phyloP scores from a whole-genome alignment of 306 rosid species.

The Vachellia collinsii region DNA sequence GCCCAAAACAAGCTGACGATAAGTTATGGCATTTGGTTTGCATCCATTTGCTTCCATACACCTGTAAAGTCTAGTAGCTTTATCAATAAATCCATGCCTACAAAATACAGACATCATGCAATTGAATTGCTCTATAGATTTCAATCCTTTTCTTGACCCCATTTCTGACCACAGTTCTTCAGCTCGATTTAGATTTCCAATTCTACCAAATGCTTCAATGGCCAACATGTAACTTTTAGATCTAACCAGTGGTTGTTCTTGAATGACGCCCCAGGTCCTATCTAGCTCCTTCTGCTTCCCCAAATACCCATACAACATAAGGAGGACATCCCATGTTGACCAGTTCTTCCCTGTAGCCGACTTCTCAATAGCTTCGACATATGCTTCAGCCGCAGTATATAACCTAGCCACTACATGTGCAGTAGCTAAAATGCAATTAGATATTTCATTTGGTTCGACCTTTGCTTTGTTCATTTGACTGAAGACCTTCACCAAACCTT shows the following conservation, averaged over 20 bases:
- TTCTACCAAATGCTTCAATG: conserved; percentile 87
- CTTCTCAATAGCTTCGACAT: conserved; percentile 76
- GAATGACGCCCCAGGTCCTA: conserved; percentile 66
- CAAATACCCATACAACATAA: conserved; percentile 74
- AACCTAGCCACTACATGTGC: conserved; percentile 84
- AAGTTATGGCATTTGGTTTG: conserved; percentile 87
- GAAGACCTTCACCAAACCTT: conserved; percentile 66
- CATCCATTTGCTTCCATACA: conserved; percentile 62
- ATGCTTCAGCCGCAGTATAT: conserved; percentile 70
- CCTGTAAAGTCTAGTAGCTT: conserved; percentile 61
- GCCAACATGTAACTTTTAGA: conserved; percentile 79
- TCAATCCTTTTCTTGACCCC: conserved; percentile 64
- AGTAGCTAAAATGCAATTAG: conserved; percentile 81
- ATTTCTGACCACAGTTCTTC: conserved; percentile 90
- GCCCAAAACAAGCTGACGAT: conserved; percentile 74
- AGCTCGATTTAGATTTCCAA: conserved; percentile 62
- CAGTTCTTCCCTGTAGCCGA: conserved; percentile 71
- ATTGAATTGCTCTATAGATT: conserved; percentile 75
- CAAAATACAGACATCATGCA: conserved; percentile 74
- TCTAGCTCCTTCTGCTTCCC: conserved; percentile 74
- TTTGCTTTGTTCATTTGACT: conserved; percentile 62
- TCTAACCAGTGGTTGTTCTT: conserved; percentile 66
- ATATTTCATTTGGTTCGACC: conserved; percentile 84
- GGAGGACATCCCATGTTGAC: conserved; percentile 79
- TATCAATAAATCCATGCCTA: conserved; percentile 68